Evolutionary conservation across 2,329 filamentous ascomycete species (phyloP).

Genomic region (Elsinoe arachidis): DNA sequence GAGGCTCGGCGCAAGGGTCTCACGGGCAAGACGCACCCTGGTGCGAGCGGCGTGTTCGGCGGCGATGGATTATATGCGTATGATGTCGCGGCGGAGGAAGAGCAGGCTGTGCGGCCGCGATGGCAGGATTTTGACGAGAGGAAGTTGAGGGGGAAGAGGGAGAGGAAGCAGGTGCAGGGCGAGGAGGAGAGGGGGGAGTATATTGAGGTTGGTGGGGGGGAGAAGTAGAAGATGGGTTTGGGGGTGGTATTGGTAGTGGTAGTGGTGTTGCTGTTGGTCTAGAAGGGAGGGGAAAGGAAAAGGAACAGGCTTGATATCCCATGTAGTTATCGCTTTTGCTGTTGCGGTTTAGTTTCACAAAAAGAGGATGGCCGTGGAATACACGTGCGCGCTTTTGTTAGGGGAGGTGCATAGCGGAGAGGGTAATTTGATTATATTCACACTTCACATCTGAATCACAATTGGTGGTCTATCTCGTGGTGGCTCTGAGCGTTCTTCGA

Average conservation of each 20-base stretch:
- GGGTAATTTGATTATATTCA: not conserved
- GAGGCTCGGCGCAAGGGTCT: conserved; percentile 12
- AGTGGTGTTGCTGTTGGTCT: too few species aligned
- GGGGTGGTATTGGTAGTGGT: not conserved
- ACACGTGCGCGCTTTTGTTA: too few species aligned
- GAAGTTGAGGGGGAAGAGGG: not conserved
- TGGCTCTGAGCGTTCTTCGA: too few species aligned
- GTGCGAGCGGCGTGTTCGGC: conserved; percentile 12
- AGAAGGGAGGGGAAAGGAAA: not conserved
- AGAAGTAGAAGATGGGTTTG: not conserved
- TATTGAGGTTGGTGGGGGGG: not conserved
- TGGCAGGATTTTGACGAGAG: conserved; percentile 17
- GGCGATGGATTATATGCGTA: conserved; percentile 14
- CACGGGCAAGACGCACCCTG: conserved; percentile 12
- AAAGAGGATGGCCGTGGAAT: not conserved
- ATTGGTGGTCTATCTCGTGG: too few species aligned
- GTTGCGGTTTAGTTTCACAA: not conserved
- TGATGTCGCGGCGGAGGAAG: conserved; percentile 15
- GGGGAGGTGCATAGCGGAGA: not conserved
- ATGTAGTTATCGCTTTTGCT: not conserved
- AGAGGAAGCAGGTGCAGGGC: not conserved
- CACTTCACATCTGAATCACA: too few species aligned
- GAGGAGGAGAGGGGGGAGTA: conserved; percentile 7
- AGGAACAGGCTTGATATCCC: not conserved
- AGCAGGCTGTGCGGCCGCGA: conserved; percentile 12